These are phyloP conservation scores for Circinella umbellata DNA, from an alignment of 371 early-diverging fungal species.

Conservation along the genomic window DNA sequence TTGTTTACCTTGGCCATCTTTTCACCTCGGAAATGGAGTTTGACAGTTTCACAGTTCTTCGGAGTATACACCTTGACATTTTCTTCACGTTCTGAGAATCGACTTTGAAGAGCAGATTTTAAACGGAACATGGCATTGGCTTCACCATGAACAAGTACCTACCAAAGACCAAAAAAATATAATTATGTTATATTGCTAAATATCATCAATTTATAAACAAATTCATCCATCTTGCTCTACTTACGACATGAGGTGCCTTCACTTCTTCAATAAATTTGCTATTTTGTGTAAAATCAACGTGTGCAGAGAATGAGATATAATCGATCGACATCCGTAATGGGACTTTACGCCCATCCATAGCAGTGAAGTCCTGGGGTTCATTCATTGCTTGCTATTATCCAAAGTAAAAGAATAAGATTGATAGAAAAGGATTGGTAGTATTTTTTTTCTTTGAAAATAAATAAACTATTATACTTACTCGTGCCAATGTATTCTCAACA, in stretches of 20 bases:
- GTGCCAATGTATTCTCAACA: conserved; percentile 99
- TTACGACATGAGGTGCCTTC: conserved; percentile 92
- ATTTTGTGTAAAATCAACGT: conserved; percentile 99
- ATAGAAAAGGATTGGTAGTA: not conserved
- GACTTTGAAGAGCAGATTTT: conserved; percentile 87
- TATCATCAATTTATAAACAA: not conserved
- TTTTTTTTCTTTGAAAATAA: not conserved
- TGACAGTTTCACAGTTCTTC: conserved; percentile 93
- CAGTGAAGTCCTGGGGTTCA: conserved; percentile 93
- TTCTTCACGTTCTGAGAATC: conserved; percentile 83
- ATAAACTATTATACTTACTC: conserved; percentile 58
- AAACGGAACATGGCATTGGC: conserved; percentile 98
- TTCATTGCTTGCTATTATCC: conserved; percentile 82
- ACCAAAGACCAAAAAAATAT: not conserved
- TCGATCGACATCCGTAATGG: conserved; percentile 93
- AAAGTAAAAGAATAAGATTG: not conserved
- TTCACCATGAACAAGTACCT: conserved; percentile 99
- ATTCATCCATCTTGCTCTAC: conserved; percentile 3
- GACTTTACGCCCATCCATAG: conserved; percentile 89
- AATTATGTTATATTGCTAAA: not conserved
- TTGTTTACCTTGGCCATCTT: conserved; percentile 83
- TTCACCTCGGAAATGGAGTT: conserved; percentile 94
- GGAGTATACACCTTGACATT: conserved; percentile 92
- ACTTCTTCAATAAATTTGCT: conserved; percentile 98
- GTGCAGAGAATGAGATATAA: conserved; percentile 99